These are phyloP conservation scores for Penicillium palitans DNA, from an alignment of 2,329 filamentous ascomycete species.

Conservation along the genomic window DNA sequence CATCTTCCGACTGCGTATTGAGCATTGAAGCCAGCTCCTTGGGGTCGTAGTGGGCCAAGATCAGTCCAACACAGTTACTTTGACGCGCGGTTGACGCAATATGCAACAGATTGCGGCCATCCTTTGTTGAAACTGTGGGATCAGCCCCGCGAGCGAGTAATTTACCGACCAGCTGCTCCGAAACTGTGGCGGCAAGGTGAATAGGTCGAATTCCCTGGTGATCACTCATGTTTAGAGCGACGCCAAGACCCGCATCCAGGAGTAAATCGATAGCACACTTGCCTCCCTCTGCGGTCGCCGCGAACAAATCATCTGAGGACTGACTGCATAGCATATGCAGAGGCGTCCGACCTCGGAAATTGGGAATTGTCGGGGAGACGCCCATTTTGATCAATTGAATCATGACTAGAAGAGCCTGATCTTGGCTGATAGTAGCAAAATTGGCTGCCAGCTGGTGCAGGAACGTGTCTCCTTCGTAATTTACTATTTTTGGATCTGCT, in stretches of 20 bases:
- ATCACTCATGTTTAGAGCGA: conserved; percentile 15
- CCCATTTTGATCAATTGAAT: not conserved
- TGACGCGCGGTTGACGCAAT: conserved; percentile 21
- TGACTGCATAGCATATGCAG: conserved; percentile 19
- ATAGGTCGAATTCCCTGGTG: conserved; percentile 21
- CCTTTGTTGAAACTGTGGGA: conserved; percentile 12
- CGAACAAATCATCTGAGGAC: conserved; percentile 9
- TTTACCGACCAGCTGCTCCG: conserved; percentile 17
- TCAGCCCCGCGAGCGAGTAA: conserved; percentile 22
- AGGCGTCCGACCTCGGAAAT: conserved; percentile 18
- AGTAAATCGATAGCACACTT: conserved; percentile 16
- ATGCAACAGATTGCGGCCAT: conserved; percentile 24
- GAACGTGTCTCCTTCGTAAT: conserved; percentile 19
- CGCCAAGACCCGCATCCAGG: conserved; percentile 11
- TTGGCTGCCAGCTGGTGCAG: conserved; percentile 17
- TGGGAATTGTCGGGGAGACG: not conserved
- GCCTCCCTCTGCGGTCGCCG: conserved; percentile 1
- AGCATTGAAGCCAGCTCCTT: conserved; percentile 5
- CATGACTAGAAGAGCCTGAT: not conserved
- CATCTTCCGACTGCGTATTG: conserved; percentile 14
- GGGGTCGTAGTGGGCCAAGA: conserved; percentile 17
- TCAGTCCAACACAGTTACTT: conserved; percentile 20
- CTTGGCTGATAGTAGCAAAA: conserved; percentile 7
- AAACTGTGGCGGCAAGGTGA: conserved; percentile 21
- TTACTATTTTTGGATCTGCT: conserved; percentile 12